A percentile compares a stretch with the other conserved stretches of the same genome.
These are phyloP conservation scores for Penicillium manginii DNA, from an alignment of 495 filamentous ascomycete species.

Conservation along the genomic window DNA sequence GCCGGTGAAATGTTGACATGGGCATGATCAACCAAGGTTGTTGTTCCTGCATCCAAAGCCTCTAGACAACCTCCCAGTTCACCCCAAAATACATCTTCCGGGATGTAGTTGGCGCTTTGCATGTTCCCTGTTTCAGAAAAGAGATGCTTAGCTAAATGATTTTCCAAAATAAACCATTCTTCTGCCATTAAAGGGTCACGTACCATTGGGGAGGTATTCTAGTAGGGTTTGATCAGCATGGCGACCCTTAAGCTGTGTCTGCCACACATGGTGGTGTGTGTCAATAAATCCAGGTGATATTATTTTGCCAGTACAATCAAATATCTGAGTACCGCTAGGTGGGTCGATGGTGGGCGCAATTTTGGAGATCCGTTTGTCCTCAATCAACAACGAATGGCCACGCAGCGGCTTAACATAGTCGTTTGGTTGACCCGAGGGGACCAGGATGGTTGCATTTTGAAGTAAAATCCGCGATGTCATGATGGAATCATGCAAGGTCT, in stretches of 20 bases:
- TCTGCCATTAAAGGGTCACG: not conserved
- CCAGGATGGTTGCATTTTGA: slow-evolving; percentile 29
- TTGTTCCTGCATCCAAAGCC: slow-evolving; percentile 57
- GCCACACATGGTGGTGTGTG: slow-evolving; percentile 64
- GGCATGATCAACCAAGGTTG: slow-evolving; percentile 61
- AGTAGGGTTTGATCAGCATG: slow-evolving; percentile 43
- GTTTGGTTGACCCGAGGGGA: slow-evolving; percentile 20
- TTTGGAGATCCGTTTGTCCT: slow-evolving; percentile 32
- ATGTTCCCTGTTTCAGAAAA: slow-evolving; percentile 26
- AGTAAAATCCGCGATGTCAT: slow-evolving; percentile 21
- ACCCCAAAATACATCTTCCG: slow-evolving; percentile 57
- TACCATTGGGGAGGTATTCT: slow-evolving; percentile 45
- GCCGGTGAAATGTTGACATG: slow-evolving; percentile 51
- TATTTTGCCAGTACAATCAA: slow-evolving; percentile 60
- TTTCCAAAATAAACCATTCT: not conserved
- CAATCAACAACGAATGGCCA: slow-evolving; percentile 31
- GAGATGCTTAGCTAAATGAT: not conserved
- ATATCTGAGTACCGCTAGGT: slow-evolving; percentile 29
- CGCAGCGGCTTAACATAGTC: slow-evolving; percentile 23
- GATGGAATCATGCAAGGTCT: not conserved
- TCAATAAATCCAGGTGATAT: slow-evolving; percentile 62
- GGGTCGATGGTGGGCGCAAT: slow-evolving; percentile 24
- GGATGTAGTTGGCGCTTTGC: slow-evolving; percentile 38
- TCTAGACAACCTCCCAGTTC: slow-evolving; percentile 57
- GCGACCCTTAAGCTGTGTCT: slow-evolving; percentile 51